Percentiles rank a stretch among this genome's conserved stretches.
Conservation (phyloP, 2,329 filamentous ascomycete genomes). For the Pseudocercospora crystallina region DNA sequence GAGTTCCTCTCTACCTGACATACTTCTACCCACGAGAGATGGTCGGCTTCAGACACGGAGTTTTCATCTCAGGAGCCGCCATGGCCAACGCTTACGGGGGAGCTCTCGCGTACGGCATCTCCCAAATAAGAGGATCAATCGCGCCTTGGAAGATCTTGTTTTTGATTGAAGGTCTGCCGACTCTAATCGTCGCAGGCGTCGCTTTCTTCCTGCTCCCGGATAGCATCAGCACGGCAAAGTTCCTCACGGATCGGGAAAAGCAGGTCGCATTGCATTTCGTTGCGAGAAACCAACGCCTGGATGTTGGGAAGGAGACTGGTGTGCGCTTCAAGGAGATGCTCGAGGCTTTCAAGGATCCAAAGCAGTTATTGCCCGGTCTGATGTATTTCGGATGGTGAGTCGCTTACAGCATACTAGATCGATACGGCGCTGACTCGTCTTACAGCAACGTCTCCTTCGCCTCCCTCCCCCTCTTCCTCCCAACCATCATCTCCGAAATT, state of each 20-base stretch:
- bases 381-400: constrained; percentile 27
- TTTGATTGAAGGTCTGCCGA: constrained; percentile 64
- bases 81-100: constrained; percentile 79
- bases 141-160: constrained; percentile 63
- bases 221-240: constrained; percentile 45
- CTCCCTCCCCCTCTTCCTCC: constrained; percentile 44
- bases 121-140: constrained; percentile 56
- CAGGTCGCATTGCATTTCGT: constrained; percentile 37
- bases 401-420: neutral
- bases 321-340: constrained; percentile 21
- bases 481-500: constrained; percentile 67
- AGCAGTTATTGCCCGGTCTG: constrained; percentile 19
- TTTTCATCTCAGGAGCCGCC: constrained; percentile 57
- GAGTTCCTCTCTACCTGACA: constrained; percentile 63
- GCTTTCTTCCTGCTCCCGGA: constrained; percentile 53
- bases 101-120: constrained; percentile 63
- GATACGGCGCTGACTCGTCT: neutral
- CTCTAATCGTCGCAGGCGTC: constrained; percentile 54
- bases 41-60: constrained; percentile 56
- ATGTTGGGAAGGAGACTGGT: constrained; percentile 21
- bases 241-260: constrained; percentile 44
- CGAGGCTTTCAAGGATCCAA: constrained; percentile 24
- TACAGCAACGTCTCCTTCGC: constrained; percentile 61
- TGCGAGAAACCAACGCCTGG: constrained; percentile 19
- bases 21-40: constrained; percentile 62